A percentile compares a stretch with the other conserved stretches of the same genome.
These are phyloP conservation scores for Torulaspora franciscae DNA, from an alignment of 805 yeast genomes.

Conservation along the genomic window DNA sequence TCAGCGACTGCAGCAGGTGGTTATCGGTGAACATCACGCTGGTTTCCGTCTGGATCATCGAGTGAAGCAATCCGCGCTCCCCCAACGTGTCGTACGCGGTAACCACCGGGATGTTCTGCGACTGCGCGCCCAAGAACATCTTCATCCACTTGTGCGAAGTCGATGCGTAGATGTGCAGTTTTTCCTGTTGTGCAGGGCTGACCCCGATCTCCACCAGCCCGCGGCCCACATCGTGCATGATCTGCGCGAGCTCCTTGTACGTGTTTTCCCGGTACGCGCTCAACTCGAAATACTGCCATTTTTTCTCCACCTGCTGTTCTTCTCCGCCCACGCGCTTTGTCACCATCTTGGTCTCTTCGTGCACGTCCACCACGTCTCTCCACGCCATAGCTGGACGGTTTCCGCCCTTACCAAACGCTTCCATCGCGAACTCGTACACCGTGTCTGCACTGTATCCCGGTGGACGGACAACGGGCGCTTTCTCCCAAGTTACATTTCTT, in stretches of 20 bases:
- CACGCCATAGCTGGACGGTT: conserved; percentile 60
- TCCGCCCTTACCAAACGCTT: conserved; percentile 55
- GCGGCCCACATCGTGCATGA: conserved; percentile 55
- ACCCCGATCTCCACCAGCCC: conserved; percentile 77
- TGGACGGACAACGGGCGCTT: conserved; percentile 56
- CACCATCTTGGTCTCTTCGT: conserved; percentile 68
- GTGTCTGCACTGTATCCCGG: conserved; percentile 58
- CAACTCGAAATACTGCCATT: conserved; percentile 82
- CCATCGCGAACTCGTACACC: conserved; percentile 62
- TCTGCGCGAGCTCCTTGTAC: conserved; percentile 50
- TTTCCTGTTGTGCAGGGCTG: conserved; percentile 52
- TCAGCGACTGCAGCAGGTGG: conserved; percentile 56
- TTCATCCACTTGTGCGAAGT: conserved; percentile 92
- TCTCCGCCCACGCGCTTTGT: conserved; percentile 76
- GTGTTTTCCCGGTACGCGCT: conserved; percentile 64
- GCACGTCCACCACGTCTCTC: conserved; percentile 70
- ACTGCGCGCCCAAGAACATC: conserved; percentile 68
- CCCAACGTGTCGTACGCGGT: conserved; percentile 97
- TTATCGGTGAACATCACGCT: conserved; percentile 81
- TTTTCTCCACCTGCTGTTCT: conserved; percentile 65
- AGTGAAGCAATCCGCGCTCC: conserved; percentile 79
- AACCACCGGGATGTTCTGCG: conserved; percentile 79
- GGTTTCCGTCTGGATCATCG: conserved; percentile 77
- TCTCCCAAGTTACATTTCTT: conserved; percentile 42
- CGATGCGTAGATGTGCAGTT: conserved; percentile 78